phyloP scores from a whole-genome alignment of 2,329 filamentous ascomycete genomes.

The Aureobasidium zeae region DNA sequence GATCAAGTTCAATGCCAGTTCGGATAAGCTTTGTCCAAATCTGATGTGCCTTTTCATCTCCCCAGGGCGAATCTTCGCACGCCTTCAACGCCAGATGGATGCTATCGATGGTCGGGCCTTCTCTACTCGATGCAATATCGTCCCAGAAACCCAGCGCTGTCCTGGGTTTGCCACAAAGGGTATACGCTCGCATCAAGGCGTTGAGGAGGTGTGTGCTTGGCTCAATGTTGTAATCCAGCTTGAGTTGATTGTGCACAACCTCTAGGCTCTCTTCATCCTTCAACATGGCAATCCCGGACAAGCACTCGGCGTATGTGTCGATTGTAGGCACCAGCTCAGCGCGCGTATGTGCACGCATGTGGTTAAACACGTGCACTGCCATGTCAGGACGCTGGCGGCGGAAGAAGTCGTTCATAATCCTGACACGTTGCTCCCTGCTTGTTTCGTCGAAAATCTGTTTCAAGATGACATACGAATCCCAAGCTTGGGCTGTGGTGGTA shows the following conservation, averaged over 20 bases:
- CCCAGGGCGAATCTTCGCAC: constrained; percentile 53
- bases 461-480: constrained; percentile 53
- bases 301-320: constrained; percentile 67
- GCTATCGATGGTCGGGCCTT: constrained; percentile 76
- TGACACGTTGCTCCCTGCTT: constrained; percentile 53
- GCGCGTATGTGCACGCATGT: constrained; percentile 76
- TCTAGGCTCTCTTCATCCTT: constrained; percentile 51
- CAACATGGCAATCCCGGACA: constrained; percentile 54
- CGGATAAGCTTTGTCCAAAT: constrained; percentile 63
- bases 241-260: constrained; percentile 84
- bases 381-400: constrained; percentile 77
- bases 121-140: constrained; percentile 70
- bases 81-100: constrained; percentile 72
- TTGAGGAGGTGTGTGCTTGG: constrained; percentile 70
- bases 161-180: constrained; percentile 54
- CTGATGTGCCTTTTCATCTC: constrained; percentile 38
- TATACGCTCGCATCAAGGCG: constrained; percentile 78
- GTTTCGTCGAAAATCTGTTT: constrained; percentile 53
- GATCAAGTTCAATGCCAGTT: constrained; percentile 72
- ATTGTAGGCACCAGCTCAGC: constrained; percentile 54
- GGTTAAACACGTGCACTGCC: constrained; percentile 76
- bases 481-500: constrained; percentile 55
- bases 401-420: constrained; percentile 79
- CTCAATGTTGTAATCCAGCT: constrained; percentile 76
- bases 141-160: constrained; percentile 72